A percentile compares a stretch with the other conserved stretches of the same genome.
phyloP scores from a whole-genome alignment of 192 early-diverging fungal species.

The Coemansia sp. region DNA sequence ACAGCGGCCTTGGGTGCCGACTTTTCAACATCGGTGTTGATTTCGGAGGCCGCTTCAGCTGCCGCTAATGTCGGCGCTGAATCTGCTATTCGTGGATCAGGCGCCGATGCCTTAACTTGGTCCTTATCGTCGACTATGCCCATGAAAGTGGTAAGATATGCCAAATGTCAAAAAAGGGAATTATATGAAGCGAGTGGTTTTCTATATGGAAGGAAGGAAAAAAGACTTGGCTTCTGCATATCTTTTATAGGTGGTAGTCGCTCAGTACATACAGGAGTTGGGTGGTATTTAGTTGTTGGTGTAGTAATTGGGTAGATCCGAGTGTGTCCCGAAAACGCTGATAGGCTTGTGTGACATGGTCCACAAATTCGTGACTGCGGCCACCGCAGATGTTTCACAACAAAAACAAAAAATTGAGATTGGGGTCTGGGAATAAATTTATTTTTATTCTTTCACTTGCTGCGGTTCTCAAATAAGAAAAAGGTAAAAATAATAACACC shows the following conservation, averaged over 20 bases:
- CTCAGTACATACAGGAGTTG: neutral
- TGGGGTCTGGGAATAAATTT: neutral
- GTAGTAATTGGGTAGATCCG: neutral
- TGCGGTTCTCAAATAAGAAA: neutral
- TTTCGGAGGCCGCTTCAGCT: neutral
- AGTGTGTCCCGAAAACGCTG: neutral
- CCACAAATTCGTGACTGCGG: neutral
- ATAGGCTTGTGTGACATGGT: neutral
- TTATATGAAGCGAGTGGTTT: neutral
- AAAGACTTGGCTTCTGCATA: neutral
- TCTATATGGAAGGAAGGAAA: neutral
- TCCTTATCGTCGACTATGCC: neutral
- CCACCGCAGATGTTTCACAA: neutral
- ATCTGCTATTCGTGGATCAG: neutral
- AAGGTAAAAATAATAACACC: neutral
- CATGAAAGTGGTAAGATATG: neutral
- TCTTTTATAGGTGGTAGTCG: neutral
- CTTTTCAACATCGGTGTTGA: neutral
- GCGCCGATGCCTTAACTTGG: neutral
- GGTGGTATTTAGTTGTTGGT: neutral
- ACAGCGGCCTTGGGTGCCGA: neutral
- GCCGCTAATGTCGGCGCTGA: neutral
- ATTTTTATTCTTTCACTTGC: neutral
- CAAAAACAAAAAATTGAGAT: neutral
- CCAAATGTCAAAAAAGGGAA: neutral